These are phyloP conservation scores for Biscogniauxia sp. DNA, from an alignment of 2,329 filamentous ascomycete genomes.

Conservation along the genomic window DNA sequence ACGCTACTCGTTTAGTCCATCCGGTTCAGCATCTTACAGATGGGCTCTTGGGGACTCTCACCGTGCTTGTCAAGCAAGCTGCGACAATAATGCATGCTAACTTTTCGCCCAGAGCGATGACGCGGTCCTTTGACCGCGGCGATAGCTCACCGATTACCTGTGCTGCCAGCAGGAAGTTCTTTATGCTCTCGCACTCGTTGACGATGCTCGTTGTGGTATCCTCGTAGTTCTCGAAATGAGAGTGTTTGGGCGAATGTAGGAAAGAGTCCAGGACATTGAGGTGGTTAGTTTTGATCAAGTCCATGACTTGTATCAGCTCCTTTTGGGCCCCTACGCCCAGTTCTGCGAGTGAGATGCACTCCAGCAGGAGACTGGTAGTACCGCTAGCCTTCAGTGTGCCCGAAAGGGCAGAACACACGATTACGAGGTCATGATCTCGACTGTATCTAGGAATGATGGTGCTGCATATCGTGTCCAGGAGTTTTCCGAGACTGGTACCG, in stretches of 20 bases:
- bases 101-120: conserved; percentile 43
- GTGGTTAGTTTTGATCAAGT: conserved; percentile 50
- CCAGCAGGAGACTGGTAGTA: conserved; percentile 47
- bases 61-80: conserved; percentile 28
- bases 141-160: conserved; percentile 52
- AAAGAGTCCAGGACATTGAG: conserved; percentile 36
- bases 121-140: conserved; percentile 48
- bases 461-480: conserved; percentile 47
- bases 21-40: conserved; percentile 1
- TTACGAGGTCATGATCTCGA: conserved; percentile 46
- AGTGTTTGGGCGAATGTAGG: conserved; percentile 10
- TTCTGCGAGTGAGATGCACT: conserved; percentile 30
- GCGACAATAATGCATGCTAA: conserved; percentile 31
- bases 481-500: conserved; percentile 58
- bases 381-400: conserved; percentile 53
- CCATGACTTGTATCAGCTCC: conserved; percentile 46
- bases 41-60: conserved; percentile 16
- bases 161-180: conserved; percentile 51
- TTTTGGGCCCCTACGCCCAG: conserved; percentile 18
- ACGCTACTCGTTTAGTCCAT: neutral
- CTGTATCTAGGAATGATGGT: conserved; percentile 33
- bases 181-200: conserved; percentile 46
- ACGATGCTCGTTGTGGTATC: conserved; percentile 42
- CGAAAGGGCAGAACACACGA: conserved; percentile 56
- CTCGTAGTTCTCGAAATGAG: conserved; percentile 33